Conservation (phyloP, 2,329 filamentous ascomycete species). For the Microsporum canis region DNA sequence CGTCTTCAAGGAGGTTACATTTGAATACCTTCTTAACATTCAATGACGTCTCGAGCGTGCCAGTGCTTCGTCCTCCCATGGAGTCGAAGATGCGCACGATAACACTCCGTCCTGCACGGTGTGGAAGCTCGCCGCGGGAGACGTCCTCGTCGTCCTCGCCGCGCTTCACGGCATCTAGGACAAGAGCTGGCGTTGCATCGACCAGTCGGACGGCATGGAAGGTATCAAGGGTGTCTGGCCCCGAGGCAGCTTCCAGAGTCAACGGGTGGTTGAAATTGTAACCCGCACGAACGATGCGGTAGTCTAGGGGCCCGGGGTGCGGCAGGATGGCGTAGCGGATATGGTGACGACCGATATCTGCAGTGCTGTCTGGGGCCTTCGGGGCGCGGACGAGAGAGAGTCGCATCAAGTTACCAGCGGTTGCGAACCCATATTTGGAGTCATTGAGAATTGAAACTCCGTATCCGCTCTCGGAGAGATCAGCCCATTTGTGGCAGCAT, state of each 20-base stretch:
- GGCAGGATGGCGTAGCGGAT: constrained; percentile 89
- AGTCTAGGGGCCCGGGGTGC: constrained; percentile 60
- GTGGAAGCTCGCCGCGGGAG: constrained; percentile 46
- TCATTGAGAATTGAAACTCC: constrained; percentile 91
- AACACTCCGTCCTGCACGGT: constrained; percentile 62
- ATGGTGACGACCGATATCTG: constrained; percentile 81
- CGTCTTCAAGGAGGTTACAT: constrained; percentile 81
- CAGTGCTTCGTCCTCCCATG: constrained; percentile 67
- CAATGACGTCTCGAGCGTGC: constrained; percentile 56
- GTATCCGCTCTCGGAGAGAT: constrained; percentile 76
- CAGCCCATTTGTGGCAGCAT: constrained; percentile 88
- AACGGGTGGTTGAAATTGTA: constrained; percentile 86
- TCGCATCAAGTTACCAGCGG: constrained; percentile 77
- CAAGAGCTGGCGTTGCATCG: constrained; percentile 52
- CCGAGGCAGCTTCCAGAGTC: constrained; percentile 39
- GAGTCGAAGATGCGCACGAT: constrained; percentile 81
- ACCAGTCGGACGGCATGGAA: constrained; percentile 55
- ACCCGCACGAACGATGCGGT: constrained; percentile 66
- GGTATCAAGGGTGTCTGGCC: constrained; percentile 14
- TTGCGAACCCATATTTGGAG: constrained; percentile 92
- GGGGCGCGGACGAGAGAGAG: constrained; percentile 74
- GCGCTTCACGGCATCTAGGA: constrained; percentile 85
- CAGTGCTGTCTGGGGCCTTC: constrained; percentile 85
- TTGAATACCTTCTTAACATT: constrained; percentile 67
- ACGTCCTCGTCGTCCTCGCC: constrained; percentile 76